Evolutionary conservation across 257 asterid genomes (phyloP), one percentile per base, ranked within the genome.

Genomic region (Agastache rugosa): DNA sequence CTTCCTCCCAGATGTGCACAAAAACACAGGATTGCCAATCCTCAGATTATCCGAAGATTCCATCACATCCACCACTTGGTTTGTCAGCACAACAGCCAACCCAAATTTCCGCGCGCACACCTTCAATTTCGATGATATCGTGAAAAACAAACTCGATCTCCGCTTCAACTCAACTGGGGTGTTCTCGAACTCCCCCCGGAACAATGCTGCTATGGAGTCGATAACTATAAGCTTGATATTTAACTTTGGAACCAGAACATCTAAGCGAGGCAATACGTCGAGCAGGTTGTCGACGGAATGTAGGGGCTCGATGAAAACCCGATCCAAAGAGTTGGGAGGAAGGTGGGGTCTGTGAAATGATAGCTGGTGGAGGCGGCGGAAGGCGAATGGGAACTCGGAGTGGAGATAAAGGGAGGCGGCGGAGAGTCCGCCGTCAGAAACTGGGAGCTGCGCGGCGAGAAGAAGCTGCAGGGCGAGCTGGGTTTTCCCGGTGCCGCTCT

Each of bases 401-500:
- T 87, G 96, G 63, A 94, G 96, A 76, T 87, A 94, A 9, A 94
- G 84, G 59, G 99, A 80, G 69, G 97, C 69, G 76, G 91, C 90
- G 83, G 95, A 78, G 74, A 92, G 93, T 69, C 97, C 97, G 44
- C 96, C 95, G 19, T 41, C 77, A n/a, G 90, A 78, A 74, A 74
- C 10, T n/a, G 96, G 92, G 69, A 88, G 91, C 79, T 91, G 97
- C 59, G 87, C 90, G 56, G 96, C 73, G 77, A 94, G 90, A 79
- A 92, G 95, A 68, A 94, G 96, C 80, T 92, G 99, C 68, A 94
- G 85, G 59, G 91, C 89, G 77, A 94, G 83, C 78, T 94, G 99
- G 80, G 97, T 94, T 64, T 91, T 94, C 31, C 99, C 99, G 68
- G 85, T 81, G 83, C 96, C 96, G 80, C 99, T 94, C 73, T 94